Conservation (phyloP, 2,329 filamentous ascomycete genomes). For the Aureobasidium sp. region DNA sequence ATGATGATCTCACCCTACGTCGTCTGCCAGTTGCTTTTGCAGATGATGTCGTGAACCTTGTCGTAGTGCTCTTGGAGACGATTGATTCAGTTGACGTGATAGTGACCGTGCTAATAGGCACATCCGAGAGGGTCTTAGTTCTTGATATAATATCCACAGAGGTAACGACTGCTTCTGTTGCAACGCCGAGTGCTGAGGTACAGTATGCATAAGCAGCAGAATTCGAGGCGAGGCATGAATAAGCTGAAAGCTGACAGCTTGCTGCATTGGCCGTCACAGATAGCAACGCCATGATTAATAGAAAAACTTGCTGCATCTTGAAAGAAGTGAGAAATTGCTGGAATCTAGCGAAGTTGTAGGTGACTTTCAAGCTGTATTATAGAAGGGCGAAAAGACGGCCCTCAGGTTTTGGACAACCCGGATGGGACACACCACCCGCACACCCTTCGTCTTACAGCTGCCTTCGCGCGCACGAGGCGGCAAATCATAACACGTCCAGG, state of each 20-base stretch:
- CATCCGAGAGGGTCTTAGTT: neutral
- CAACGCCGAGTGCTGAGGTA: neutral
- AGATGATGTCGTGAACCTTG: neutral
- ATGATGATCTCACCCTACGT: neutral
- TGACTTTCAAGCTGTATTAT: neutral
- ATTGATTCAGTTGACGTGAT: neutral
- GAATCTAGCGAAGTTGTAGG: neutral
- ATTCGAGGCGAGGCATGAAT: constrained; percentile 3
- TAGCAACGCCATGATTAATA: neutral
- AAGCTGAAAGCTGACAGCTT: constrained; percentile 4
- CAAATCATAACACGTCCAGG: neutral
- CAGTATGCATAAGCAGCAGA: constrained; percentile 5
- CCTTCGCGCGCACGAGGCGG: neutral
- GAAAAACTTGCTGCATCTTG: neutral
- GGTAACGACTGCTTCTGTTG: neutral
- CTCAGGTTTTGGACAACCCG: neutral
- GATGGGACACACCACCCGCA: neutral
- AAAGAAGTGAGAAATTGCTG: neutral
- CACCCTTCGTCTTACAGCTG: neutral
- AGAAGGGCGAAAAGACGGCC: neutral
- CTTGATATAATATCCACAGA: neutral
- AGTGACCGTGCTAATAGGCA: neutral
- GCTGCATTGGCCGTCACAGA: neutral
- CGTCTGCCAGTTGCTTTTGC: neutral
- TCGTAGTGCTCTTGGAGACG: neutral